phyloP scores from a whole-genome alignment of 1,139 yeast species.

The Ogataea hybrid region DNA sequence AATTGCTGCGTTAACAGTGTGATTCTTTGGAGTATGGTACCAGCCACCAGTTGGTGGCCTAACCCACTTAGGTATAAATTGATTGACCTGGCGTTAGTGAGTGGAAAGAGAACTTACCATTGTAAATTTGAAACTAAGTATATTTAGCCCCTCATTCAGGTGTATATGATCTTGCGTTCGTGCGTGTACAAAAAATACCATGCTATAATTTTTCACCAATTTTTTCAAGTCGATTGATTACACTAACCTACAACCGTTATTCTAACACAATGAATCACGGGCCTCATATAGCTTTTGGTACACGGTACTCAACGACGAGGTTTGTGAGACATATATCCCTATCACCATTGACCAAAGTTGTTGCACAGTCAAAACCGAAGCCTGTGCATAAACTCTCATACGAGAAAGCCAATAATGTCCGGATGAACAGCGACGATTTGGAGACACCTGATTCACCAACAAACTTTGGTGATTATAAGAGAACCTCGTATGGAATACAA shows the following conservation, averaged over 20 bases:
- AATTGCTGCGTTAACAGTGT: constrained; percentile 29
- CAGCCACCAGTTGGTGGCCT: constrained; percentile 36
- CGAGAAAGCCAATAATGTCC: constrained; percentile 26
- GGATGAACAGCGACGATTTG: constrained; percentile 15
- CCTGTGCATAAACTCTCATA: constrained; percentile 25
- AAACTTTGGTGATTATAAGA: constrained; percentile 28
- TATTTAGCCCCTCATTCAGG: neutral
- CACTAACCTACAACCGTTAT: neutral
- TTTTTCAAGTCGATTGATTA: neutral
- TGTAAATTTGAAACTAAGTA: neutral
- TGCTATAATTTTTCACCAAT: constrained; percentile 6
- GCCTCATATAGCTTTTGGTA: neutral
- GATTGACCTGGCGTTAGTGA: constrained; percentile 2
- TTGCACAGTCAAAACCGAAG: constrained; percentile 12
- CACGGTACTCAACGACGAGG: neutral
- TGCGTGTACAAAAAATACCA: constrained; percentile 1
- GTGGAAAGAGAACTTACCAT: too few species aligned
- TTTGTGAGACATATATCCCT: constrained; percentile 18
- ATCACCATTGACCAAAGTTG: constrained; percentile 10
- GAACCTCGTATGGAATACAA: constrained; percentile 19
- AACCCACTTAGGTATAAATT: constrained; percentile 31
- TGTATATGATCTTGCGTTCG: neutral
- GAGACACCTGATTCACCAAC: constrained; percentile 19
- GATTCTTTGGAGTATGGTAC: constrained; percentile 34
- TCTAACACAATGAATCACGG: neutral